Conservation (phyloP, 202 grass and related monocot genomes). For the Zoysia matrella region DNA sequence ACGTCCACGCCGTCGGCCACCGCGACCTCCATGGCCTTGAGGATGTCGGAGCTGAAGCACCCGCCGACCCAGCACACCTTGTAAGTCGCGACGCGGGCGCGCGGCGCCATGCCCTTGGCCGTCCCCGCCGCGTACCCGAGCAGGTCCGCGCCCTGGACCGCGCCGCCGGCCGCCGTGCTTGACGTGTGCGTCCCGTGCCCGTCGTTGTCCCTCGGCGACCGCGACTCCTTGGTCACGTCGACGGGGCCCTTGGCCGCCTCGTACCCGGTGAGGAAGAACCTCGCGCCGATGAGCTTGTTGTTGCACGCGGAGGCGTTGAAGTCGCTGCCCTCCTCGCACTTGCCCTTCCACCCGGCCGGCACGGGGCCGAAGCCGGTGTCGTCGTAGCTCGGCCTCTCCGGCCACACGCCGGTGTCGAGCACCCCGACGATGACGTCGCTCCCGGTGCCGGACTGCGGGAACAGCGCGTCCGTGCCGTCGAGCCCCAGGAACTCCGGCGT, state of each 20-base stretch:
- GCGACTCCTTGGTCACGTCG: slow-evolving; percentile 73
- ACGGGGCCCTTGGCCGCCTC: slow-evolving; percentile 86
- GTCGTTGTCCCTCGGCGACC: slow-evolving; percentile 90
- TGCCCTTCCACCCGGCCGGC: slow-evolving; percentile 77
- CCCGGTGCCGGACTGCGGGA: slow-evolving; percentile 53
- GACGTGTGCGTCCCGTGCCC: slow-evolving; percentile 97
- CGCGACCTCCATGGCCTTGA: slow-evolving; percentile 96
- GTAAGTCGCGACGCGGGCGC: slow-evolving; percentile 73
- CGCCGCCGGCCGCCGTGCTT: slow-evolving; percentile 73
- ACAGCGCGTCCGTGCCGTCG: slow-evolving; percentile 46
- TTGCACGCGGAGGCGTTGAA: slow-evolving; percentile 82
- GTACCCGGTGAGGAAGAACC: slow-evolving; percentile 79
- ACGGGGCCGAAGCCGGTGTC: slow-evolving; percentile 72
- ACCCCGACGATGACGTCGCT: slow-evolving; percentile 81
- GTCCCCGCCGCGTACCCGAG: slow-evolving; percentile 78
- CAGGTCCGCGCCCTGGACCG: slow-evolving; percentile 60
- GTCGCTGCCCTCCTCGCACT: slow-evolving; percentile 76
- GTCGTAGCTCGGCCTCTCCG: slow-evolving; percentile 79
- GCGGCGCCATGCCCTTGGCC: slow-evolving; percentile 84
- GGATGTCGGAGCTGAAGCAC: slow-evolving; percentile 94
- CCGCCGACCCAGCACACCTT: slow-evolving; percentile 99
- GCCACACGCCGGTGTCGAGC: slow-evolving; percentile 94
- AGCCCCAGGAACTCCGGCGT: slow-evolving; percentile 84
- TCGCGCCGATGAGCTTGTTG: slow-evolving; percentile 82
- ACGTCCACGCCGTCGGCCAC: slow-evolving; percentile 84